A percentile compares a stretch with the other conserved stretches of the same genome.
These are phyloP conservation scores for Phaseolus coccineus DNA, from an alignment of 331 rosid genomes.

Conservation along the genomic window DNA sequence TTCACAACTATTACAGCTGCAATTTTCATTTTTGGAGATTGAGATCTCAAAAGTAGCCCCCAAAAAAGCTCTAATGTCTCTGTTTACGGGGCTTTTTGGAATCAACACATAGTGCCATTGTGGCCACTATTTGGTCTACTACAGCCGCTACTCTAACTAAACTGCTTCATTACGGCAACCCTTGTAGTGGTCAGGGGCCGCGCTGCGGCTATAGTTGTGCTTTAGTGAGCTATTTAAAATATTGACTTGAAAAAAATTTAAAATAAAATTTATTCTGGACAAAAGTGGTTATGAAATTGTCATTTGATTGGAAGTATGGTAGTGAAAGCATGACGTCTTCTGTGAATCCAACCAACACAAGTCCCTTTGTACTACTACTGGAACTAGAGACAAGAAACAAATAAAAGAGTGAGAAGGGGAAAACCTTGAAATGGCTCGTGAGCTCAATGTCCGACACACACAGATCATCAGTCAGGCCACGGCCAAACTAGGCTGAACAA, in stretches of 20 bases:
- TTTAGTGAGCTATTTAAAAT: not conserved
- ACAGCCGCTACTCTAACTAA: too few species aligned
- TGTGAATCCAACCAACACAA: slow-evolving; percentile 41
- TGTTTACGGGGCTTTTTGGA: too few species aligned
- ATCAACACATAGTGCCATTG: too few species aligned
- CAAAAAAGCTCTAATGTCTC: too few species aligned
- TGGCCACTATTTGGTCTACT: too few species aligned
- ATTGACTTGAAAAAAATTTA: too few species aligned
- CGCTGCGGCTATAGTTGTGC: not conserved
- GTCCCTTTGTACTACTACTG: slow-evolving; percentile 35
- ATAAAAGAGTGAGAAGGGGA: slow-evolving; percentile 28
- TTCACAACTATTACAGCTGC: too few species aligned
- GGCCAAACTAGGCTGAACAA: slow-evolving; percentile 47
- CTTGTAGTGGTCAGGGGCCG: not conserved
- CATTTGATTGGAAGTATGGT: slow-evolving; percentile 32
- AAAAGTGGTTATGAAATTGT: slow-evolving; percentile 18
- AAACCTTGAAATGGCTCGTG: slow-evolving; percentile 46
- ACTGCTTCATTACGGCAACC: too few species aligned
- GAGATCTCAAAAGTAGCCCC: too few species aligned
- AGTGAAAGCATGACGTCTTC: slow-evolving; percentile 40
- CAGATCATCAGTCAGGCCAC: slow-evolving; percentile 39
- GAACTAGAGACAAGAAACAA: slow-evolving; percentile 34
- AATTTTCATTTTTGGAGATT: too few species aligned
- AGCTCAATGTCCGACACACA: slow-evolving; percentile 37
- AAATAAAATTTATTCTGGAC: slow-evolving; percentile 29